phyloP scores from a whole-genome alignment of 2,329 filamentous ascomycete genomes.

The Tolypocladium ovalisporum region DNA sequence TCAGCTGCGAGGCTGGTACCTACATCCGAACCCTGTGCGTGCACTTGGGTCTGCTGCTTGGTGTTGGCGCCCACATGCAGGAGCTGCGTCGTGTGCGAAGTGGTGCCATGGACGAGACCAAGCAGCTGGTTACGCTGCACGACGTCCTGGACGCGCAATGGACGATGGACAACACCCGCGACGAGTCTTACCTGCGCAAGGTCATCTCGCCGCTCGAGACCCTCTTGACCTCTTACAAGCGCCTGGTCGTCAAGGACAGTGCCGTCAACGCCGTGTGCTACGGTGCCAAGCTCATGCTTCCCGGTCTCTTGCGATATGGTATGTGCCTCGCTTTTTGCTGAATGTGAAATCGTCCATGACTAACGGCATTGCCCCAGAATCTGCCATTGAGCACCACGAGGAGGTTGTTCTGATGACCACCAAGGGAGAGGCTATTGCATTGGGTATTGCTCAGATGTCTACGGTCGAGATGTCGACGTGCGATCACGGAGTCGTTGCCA shows the following conservation, averaged over 20 bases:
- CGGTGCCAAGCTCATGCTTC: constrained; percentile 97
- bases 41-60: constrained; percentile 64
- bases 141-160: constrained; percentile 84
- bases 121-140: constrained; percentile 85
- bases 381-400: constrained; percentile 85
- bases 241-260: constrained; percentile 83
- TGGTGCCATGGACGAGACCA: constrained; percentile 88
- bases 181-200: constrained; percentile 82
- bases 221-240: constrained; percentile 86
- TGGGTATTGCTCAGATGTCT: constrained; percentile 96
- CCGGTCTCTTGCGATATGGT: constrained; percentile 86
- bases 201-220: constrained; percentile 92
- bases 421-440: constrained; percentile 95
- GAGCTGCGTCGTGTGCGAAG: constrained; percentile 88
- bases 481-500: constrained; percentile 94
- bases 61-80: constrained; percentile 96
- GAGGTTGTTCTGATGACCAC: constrained; percentile 98
- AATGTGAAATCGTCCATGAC: background rate
- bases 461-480: constrained; percentile 94
- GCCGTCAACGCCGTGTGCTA: constrained; percentile 93
- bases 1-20: constrained; percentile 92
- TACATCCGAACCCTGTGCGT: constrained; percentile 98
- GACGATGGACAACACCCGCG: constrained; percentile 88
- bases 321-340: constrained; percentile 20
- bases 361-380: constrained; percentile 43